Evolutionary conservation across 495 filamentous ascomycete genomes (phyloP).

Genomic region (Penicillium antarcticum): DNA sequence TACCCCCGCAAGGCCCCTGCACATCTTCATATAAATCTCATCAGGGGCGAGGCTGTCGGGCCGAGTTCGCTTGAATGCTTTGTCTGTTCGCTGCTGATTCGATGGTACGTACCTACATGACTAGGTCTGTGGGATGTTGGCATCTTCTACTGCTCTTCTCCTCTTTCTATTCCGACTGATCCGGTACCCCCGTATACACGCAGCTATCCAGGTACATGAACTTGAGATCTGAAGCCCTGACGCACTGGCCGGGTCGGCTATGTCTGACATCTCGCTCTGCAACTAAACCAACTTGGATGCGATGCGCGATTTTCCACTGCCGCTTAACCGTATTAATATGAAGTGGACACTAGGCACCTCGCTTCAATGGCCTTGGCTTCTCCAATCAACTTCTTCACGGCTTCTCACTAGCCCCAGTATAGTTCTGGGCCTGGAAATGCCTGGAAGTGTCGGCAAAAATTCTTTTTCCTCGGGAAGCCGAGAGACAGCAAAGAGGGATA

Average conservation of each 20-base stretch:
- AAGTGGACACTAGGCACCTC: slow-evolving; percentile 2
- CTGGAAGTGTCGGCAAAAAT: not conserved
- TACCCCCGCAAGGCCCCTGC: slow-evolving; percentile 21
- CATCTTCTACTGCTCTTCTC: too few relatives aligned
- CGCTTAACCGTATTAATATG: slow-evolving; percentile 4
- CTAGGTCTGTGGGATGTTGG: too few relatives aligned
- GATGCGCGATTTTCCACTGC: slow-evolving; percentile 17
- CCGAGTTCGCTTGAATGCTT: too few relatives aligned
- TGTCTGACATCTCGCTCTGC: not conserved
- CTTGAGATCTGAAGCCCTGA: too few relatives aligned
- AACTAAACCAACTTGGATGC: not conserved
- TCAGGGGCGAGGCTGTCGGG: too few relatives aligned
- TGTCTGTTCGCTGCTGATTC: not conserved
- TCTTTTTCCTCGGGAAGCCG: slow-evolving; percentile 1
- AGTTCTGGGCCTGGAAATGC: not conserved
- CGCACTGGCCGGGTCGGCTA: not conserved
- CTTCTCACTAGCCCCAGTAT: not conserved
- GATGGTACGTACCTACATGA: too few relatives aligned
- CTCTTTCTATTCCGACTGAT: too few relatives aligned
- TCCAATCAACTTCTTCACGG: slow-evolving; percentile 13
- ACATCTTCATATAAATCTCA: not conserved
- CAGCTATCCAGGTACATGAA: too few relatives aligned
- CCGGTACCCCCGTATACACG: too few relatives aligned
- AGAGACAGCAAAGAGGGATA: not conserved
- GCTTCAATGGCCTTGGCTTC: too few relatives aligned